Conservation (phyloP, 2,329 filamentous ascomycete species). For the Colletotrichum musae region DNA sequence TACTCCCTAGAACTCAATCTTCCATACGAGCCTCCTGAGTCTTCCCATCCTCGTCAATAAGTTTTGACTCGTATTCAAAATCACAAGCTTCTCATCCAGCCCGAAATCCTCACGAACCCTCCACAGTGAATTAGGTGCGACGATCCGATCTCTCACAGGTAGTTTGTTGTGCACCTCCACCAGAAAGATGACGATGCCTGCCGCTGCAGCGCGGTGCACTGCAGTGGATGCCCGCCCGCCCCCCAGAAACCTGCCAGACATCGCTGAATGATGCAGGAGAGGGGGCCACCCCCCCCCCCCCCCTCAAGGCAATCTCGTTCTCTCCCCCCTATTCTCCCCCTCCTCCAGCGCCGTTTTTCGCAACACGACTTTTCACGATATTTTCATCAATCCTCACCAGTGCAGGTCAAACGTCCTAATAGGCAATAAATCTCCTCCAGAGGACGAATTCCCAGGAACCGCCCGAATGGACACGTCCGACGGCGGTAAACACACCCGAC, state of each 20-base stretch:
- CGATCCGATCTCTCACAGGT: neutral
- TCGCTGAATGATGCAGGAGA: neutral
- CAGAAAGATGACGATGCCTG: neutral
- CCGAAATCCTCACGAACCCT: neutral
- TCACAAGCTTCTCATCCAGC: too few species aligned
- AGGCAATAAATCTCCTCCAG: too few species aligned
- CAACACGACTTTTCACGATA: too few species aligned
- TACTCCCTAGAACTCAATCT: constrained; percentile 9
- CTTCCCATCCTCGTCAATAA: neutral
- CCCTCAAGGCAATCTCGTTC: neutral
- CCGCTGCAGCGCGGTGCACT: neutral
- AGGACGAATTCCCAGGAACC: too few species aligned
- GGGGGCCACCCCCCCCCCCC: too few species aligned
- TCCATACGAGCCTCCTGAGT: neutral
- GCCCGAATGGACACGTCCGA: neutral
- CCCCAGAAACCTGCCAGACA: neutral
- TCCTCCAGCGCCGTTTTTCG: neutral
- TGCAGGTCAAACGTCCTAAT: too few species aligned
- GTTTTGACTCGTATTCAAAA: neutral
- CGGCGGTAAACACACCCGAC: neutral
- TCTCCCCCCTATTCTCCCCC: neutral
- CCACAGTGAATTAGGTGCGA: neutral
- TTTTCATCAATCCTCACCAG: too few species aligned
- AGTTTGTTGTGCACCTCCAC: too few species aligned
- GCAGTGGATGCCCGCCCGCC: neutral